Evolutionary conservation across 371 early-diverging fungal genomes (phyloP).

Genomic region (Syncephalastrum monosporum): DNA sequence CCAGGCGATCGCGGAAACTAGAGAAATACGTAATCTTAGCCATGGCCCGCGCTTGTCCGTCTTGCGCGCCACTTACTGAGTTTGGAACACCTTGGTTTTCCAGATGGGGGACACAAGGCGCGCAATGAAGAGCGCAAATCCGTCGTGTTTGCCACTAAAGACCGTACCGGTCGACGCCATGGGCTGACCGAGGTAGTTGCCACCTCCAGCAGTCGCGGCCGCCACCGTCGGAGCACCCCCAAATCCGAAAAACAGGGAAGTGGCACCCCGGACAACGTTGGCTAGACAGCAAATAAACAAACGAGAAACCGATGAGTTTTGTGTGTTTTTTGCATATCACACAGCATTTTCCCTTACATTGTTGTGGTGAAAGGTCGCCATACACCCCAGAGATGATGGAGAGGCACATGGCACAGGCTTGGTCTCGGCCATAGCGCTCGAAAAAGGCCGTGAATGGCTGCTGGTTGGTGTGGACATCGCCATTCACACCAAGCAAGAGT

Average conservation of each 20-base stretch:
- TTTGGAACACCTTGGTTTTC: conserved; percentile 54
- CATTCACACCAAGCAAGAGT: conserved; percentile 26
- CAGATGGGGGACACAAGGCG: conserved; percentile 78
- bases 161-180: conserved; percentile 45
- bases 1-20: not conserved
- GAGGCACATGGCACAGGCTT: conserved; percentile 78
- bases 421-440: conserved; percentile 54
- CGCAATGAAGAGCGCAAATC: conserved; percentile 74
- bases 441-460: conserved; percentile 56
- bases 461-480: conserved; percentile 29
- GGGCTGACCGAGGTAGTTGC: conserved; percentile 52
- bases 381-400: conserved; percentile 51
- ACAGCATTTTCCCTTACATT: conserved; percentile 9
- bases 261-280: conserved; percentile 34
- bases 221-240: conserved; percentile 59
- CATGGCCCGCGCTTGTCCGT: not conserved
- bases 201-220: conserved; percentile 15
- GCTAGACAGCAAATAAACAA: conserved; percentile 10
- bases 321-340: too few species aligned
- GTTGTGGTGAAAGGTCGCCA: conserved; percentile 7
- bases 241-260: conserved; percentile 53
- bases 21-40: not conserved
- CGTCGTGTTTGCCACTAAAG: conserved; percentile 74
- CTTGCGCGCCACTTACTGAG: conserved; percentile 15
- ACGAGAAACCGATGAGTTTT: not conserved